Percentiles rank a stretch among this genome's conserved stretches.
Conservation (phyloP, 2,329 filamentous ascomycete genomes). For the Trichoderma sp. region DNA sequence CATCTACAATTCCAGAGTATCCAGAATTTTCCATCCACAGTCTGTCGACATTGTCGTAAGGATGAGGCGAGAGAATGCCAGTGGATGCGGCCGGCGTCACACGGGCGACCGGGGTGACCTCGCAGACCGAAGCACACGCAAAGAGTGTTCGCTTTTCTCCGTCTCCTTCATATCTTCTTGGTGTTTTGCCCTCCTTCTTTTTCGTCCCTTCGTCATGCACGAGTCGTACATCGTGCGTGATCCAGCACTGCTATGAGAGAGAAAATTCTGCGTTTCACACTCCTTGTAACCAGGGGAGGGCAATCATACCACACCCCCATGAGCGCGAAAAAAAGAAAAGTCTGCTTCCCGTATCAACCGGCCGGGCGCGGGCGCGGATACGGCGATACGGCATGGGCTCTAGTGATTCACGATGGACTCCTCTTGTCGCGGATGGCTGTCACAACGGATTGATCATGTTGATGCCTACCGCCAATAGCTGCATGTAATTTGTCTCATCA, state of each 20-base stretch:
- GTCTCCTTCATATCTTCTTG: neutral
- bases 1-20: neutral
- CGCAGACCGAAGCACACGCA: neutral
- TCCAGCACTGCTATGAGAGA: neutral
- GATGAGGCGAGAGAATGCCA: slow-evolving; percentile 9
- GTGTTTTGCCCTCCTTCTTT: neutral
- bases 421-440: neutral
- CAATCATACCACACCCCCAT: neutral
- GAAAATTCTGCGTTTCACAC: neutral
- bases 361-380: neutral
- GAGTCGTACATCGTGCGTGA: neutral
- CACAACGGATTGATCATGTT: neutral
- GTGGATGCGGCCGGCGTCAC: neutral
- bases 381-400: neutral
- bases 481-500: slow-evolving; percentile 14
- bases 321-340: neutral
- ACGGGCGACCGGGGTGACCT: neutral
- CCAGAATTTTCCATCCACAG: neutral
- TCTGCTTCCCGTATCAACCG: slow-evolving; percentile 2
- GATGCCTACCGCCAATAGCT: neutral
- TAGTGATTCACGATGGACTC: neutral
- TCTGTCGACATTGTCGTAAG: slow-evolving; percentile 14
- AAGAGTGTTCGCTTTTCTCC: neutral
- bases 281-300: neutral
- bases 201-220: neutral